A percentile compares a stretch with the other conserved stretches of the same genome.
Conservation (phyloP, 169 alveolate species). For the Plasmodium gonderi region DNA sequence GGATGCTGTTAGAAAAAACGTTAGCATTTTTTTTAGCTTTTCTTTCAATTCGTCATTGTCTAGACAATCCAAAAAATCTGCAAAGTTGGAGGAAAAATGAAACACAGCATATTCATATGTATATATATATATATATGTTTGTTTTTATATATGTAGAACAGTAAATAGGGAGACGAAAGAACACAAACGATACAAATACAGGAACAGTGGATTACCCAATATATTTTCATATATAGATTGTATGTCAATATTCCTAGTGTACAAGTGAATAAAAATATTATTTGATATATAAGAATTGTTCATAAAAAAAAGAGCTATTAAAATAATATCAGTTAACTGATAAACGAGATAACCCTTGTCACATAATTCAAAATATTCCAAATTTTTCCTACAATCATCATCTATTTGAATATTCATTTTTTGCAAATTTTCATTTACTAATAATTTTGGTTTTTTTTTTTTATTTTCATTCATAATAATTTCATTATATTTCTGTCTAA, state of each 20-base stretch:
- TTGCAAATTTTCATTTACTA: constrained; percentile 50
- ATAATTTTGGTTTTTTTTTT: constrained; percentile 21
- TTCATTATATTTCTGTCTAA: constrained; percentile 62
- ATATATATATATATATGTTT: no score
- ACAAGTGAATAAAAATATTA: constrained; percentile 66
- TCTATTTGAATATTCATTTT: constrained; percentile 73
- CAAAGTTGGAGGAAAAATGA: neutral
- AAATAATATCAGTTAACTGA: constrained; percentile 63
- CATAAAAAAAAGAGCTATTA: constrained; percentile 68
- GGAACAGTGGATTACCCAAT: constrained; percentile 7
- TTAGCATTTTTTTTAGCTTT: constrained; percentile 54
- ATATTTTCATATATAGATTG: constrained; percentile 71
- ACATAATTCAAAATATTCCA: constrained; percentile 71
- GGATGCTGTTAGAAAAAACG: constrained; percentile 58
- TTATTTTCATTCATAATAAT: constrained; percentile 53
- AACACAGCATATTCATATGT: no score
- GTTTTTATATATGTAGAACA: no score
- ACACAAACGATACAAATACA: neutral
- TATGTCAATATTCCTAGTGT: constrained; percentile 48
- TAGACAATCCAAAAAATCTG: constrained; percentile 58
- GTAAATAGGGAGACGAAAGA: neutral
- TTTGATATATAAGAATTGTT: constrained; percentile 67
- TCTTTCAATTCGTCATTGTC: constrained; percentile 57
- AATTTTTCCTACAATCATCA: constrained; percentile 55
- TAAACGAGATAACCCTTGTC: constrained; percentile 64